phyloP scores from a whole-genome alignment of 768 basidiomycete species.

The Macrocybe gigantea region DNA sequence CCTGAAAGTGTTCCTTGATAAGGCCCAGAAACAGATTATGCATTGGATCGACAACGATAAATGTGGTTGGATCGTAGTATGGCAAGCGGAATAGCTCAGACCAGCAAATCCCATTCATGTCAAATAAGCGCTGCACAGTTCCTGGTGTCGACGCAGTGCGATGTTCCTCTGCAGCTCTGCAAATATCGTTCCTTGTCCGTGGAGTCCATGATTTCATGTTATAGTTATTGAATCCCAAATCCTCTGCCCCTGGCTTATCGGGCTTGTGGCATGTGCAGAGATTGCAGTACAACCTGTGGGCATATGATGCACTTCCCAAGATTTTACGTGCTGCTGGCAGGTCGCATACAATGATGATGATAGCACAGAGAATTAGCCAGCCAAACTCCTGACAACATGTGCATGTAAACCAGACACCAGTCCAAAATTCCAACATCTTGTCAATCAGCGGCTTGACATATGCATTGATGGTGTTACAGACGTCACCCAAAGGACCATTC shows the following conservation, averaged over 20 bases:
- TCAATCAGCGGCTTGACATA: constrained; percentile 21
- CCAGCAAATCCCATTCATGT: constrained; percentile 20
- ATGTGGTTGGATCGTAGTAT: constrained; percentile 21
- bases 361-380: constrained; percentile 12
- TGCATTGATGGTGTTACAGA: constrained; percentile 14
- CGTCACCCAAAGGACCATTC: no score
- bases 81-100: constrained; percentile 21
- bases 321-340: constrained; percentile 25
- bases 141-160: constrained; percentile 9
- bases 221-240: constrained; percentile 7
- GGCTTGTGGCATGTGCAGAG: constrained; percentile 7
- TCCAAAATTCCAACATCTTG: constrained; percentile 20
- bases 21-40: constrained; percentile 19
- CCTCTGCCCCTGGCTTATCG: background rate
- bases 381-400: constrained; percentile 15
- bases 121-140: constrained; percentile 10
- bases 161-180: constrained; percentile 9
- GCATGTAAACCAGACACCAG: constrained; percentile 18
- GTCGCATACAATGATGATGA: constrained; percentile 27
- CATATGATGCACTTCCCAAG: constrained; percentile 10
- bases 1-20: constrained; percentile 14
- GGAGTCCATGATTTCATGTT: constrained; percentile 11
- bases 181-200: background rate
- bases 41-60: constrained; percentile 23
- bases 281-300: constrained; percentile 12